phyloP scores from a whole-genome alignment of 176 grass and related monocot genomes.

The Rhynchospora pubera region DNA sequence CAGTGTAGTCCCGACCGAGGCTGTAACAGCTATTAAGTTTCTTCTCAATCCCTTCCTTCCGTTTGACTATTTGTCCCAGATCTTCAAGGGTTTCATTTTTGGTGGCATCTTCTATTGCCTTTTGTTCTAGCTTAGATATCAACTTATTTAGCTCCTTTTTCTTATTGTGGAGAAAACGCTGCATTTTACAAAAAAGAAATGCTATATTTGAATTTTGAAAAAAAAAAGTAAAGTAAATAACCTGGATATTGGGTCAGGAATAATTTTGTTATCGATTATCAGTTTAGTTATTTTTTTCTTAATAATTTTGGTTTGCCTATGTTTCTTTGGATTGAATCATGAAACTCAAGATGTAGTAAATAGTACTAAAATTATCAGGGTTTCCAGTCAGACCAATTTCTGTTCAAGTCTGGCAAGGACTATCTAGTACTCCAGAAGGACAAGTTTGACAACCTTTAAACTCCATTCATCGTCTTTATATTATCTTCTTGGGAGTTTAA shows the following conservation, averaged over 20 bases:
- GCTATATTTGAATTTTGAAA: neutral
- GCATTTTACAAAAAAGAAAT: conserved; percentile 23
- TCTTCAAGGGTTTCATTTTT: conserved; percentile 40
- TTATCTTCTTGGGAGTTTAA: conserved; percentile 1
- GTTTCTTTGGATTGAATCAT: neutral
- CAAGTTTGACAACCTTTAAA: neutral
- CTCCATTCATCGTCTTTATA: neutral
- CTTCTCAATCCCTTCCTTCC: conserved; percentile 55
- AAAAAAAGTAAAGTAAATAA: too few species aligned
- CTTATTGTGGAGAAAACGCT: conserved; percentile 54
- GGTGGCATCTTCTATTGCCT: conserved; percentile 36
- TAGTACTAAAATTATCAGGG: too few species aligned
- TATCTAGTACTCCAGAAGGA: neutral
- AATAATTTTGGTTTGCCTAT: neutral
- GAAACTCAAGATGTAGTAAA: neutral
- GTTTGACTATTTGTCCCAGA: conserved; percentile 63
- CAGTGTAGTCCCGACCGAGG: conserved; percentile 36
- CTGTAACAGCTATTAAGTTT: conserved; percentile 57
- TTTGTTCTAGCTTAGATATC: conserved; percentile 60
- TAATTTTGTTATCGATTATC: neutral
- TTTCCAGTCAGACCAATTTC: neutral
- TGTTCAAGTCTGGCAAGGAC: neutral
- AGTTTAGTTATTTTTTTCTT: neutral
- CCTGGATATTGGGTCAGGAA: neutral
- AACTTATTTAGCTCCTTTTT: conserved; percentile 50